These are phyloP conservation scores for Pythium brassicae DNA, from an alignment of 352 stramenopile genomes.

Conservation along the genomic window DNA sequence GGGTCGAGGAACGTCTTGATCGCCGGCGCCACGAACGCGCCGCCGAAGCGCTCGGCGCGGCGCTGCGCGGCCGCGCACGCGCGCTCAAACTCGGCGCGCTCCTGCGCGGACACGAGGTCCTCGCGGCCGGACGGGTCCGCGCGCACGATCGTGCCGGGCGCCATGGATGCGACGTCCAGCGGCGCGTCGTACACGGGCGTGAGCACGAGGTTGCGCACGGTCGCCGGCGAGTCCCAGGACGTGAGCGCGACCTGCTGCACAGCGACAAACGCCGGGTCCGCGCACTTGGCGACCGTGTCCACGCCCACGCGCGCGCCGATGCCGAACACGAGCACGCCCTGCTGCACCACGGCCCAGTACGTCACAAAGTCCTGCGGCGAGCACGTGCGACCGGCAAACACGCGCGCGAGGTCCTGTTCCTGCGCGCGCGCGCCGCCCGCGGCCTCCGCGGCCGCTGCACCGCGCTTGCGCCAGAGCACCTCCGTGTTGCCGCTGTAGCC, in stretches of 20 bases:
- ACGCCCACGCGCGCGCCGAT: constrained; percentile 46
- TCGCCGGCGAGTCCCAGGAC: constrained; percentile 59
- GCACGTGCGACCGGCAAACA: constrained; percentile 73
- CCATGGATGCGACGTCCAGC: constrained; percentile 32
- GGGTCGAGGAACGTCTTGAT: constrained; percentile 80
- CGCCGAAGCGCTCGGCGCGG: constrained; percentile 67
- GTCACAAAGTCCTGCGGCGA: constrained; percentile 47
- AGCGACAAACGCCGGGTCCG: constrained; percentile 29
- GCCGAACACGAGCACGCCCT: constrained; percentile 37
- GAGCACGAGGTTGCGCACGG: constrained; percentile 39
- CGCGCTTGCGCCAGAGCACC: constrained; percentile 58
- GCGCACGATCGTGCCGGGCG: constrained; percentile 49
- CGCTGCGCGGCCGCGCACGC: constrained; percentile 39
- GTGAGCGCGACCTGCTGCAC: constrained; percentile 57
- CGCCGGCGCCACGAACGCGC: constrained; percentile 46
- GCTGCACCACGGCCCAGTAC: constrained; percentile 68
- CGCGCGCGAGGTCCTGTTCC: constrained; percentile 50
- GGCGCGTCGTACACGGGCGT: constrained; percentile 28
- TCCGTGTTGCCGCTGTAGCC: constrained; percentile 76
- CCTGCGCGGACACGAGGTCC: constrained; percentile 53
- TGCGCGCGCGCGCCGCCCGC: constrained; percentile 15
- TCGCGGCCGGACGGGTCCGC: constrained; percentile 46
- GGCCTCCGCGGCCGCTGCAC: constrained; percentile 1
- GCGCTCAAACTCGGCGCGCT: constrained; percentile 43
- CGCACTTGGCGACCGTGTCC: constrained; percentile 48